These are phyloP conservation scores for Fusarium sterilihyphosum DNA, from an alignment of 2,329 filamentous ascomycete genomes.

Conservation along the genomic window DNA sequence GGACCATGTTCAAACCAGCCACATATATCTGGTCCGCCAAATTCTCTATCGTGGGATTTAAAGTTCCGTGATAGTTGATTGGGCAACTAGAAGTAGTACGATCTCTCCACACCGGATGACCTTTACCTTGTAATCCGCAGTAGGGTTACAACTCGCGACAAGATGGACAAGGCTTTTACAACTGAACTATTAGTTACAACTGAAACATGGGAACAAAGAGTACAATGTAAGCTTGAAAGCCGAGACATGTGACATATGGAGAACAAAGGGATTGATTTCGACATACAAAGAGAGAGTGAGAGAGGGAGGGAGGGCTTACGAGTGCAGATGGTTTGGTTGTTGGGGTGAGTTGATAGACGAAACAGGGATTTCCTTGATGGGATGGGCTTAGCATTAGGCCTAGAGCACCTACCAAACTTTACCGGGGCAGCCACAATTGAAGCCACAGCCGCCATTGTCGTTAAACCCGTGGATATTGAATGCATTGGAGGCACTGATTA, in stretches of 20 bases:
- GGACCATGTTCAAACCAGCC: neutral
- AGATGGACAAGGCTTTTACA: neutral
- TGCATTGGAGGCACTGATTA: neutral
- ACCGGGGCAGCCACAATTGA: slow-evolving; percentile 20
- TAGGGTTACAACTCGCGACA: neutral
- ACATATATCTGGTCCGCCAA: neutral
- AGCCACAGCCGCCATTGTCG: slow-evolving; percentile 24
- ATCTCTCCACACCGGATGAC: slow-evolving; percentile 9
- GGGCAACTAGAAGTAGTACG: slow-evolving; percentile 28
- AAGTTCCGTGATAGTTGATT: slow-evolving; percentile 32
- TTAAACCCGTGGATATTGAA: neutral
- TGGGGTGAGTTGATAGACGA: slow-evolving; percentile 18
- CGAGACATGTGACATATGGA: neutral
- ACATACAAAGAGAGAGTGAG: neutral
- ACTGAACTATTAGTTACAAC: neutral
- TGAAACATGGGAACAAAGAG: slow-evolving; percentile 15
- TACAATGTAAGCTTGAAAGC: neutral
- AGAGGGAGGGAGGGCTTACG: neutral
- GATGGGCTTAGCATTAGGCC: neutral
- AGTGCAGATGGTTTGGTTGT: slow-evolving; percentile 19
- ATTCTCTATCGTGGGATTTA: neutral
- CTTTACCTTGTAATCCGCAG: slow-evolving; percentile 2
- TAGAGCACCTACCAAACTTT: slow-evolving; percentile 2
- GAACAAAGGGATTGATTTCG: neutral
- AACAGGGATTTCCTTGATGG: slow-evolving; percentile 4